phyloP scores from a whole-genome alignment of 106 monocot genomes.

The Ottelia alismoides region DNA sequence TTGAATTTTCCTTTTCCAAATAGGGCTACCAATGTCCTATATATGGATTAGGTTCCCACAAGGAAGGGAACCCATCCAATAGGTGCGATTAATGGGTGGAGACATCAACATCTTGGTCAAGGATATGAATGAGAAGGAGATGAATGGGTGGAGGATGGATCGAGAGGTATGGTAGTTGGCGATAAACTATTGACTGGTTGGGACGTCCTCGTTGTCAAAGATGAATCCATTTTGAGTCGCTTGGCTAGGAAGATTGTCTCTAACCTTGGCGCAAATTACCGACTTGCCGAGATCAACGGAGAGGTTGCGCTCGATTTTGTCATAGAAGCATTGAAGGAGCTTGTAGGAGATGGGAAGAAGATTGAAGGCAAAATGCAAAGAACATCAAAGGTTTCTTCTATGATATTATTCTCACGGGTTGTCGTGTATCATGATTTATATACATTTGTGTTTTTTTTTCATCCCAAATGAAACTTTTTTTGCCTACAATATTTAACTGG shows the following conservation, averaged over 20 bases:
- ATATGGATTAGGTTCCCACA: too few species aligned
- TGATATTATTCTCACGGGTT: slow-evolving; percentile 52
- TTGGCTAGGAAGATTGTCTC: slow-evolving; percentile 20
- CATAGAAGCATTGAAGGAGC: slow-evolving; percentile 15
- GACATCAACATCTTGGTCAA: slow-evolving; percentile 78
- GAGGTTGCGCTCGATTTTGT: slow-evolving; percentile 33
- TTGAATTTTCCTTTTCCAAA: too few species aligned
- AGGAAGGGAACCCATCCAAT: too few species aligned
- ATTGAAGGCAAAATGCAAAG: neutral
- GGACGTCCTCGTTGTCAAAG: slow-evolving; percentile 54
- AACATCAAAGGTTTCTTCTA: slow-evolving; percentile 15
- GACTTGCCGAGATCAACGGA: slow-evolving; percentile 47
- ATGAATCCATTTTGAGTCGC: slow-evolving; percentile 15
- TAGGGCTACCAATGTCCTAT: too few species aligned
- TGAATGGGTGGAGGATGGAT: slow-evolving; percentile 13
- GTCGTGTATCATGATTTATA: slow-evolving; percentile 36
- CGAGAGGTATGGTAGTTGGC: neutral
- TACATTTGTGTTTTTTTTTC: neutral
- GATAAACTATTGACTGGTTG: slow-evolving; percentile 33
- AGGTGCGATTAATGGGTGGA: slow-evolving; percentile 93
- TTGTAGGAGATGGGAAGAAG: neutral
- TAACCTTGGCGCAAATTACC: slow-evolving; percentile 43
- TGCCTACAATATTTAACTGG: neutral
- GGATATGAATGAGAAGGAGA: slow-evolving; percentile 40
- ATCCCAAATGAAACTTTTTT: neutral